Percentiles rank a stretch among this genome's conserved stretches.
These are phyloP conservation scores for Neofusicoccum parvum DNA, from an alignment of 2,329 filamentous ascomycete species.

Conservation along the genomic window DNA sequence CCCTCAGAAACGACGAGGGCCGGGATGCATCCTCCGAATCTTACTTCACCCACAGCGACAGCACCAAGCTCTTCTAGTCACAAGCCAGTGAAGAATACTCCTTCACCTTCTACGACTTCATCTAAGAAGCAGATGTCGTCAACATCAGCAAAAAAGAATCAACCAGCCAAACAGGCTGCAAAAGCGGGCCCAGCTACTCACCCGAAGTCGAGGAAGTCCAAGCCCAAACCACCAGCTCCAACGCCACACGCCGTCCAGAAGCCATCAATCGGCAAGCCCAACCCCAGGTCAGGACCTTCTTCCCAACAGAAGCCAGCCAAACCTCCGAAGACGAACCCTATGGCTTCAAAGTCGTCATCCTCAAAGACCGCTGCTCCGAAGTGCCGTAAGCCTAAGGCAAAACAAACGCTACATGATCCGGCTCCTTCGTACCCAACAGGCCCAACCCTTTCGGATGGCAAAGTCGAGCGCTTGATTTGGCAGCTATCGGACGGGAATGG, in stretches of 20 bases:
- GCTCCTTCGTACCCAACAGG: neutral
- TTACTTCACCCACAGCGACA: neutral
- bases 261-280: too few relatives aligned
- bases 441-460: slow-evolving; percentile 30
- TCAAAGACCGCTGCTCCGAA: neutral
- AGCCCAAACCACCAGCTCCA: too few relatives aligned
- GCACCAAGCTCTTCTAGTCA: neutral
- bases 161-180: neutral
- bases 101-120: neutral
- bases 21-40: too few relatives aligned
- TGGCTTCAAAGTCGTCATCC: too few relatives aligned
- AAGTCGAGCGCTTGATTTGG: slow-evolving; percentile 41
- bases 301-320: neutral
- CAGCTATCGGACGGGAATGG: slow-evolving; percentile 41
- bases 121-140: neutral
- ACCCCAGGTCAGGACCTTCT: too few relatives aligned
- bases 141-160: neutral
- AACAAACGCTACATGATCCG: neutral
- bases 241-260: too few relatives aligned
- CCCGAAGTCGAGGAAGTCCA: neutral
- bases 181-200: neutral
- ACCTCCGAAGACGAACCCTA: too few relatives aligned
- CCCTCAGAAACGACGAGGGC: too few relatives aligned
- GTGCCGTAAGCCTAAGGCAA: neutral
- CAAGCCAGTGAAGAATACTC: neutral